A percentile compares a stretch with the other conserved stretches of the same genome.
Evolutionary conservation across 192 early-diverging fungal genomes (phyloP).

Genomic region (Backusella liffmaniae): DNA sequence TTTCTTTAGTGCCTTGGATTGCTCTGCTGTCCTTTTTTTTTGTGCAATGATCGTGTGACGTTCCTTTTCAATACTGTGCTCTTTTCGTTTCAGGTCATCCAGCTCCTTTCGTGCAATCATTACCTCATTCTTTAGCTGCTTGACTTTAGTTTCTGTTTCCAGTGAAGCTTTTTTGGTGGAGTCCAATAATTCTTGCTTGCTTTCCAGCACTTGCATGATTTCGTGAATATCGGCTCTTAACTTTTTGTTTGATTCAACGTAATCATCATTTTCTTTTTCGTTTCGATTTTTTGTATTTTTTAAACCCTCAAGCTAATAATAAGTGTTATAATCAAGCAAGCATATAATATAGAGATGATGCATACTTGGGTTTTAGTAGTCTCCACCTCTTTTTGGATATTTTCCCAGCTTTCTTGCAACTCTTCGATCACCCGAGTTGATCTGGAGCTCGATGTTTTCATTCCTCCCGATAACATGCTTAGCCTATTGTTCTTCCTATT

Average conservation of each 20-base stretch:
- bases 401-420: conserved; percentile 16
- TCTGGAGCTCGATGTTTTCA: conserved; percentile 1
- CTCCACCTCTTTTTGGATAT: conserved; percentile 11
- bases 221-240: conserved; percentile 27
- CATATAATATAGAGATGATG: neutral
- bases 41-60: conserved; percentile 10
- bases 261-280: conserved; percentile 14
- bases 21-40: conserved; percentile 11
- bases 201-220: conserved; percentile 34
- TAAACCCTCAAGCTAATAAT: neutral
- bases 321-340: neutral
- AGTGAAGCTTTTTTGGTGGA: conserved; percentile 19
- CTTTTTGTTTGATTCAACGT: conserved; percentile 24
- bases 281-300: conserved; percentile 6
- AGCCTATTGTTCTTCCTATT: neutral
- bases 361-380: conserved; percentile 14
- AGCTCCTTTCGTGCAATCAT: conserved; percentile 26
- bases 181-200: conserved; percentile 29
- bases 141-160: conserved; percentile 24
- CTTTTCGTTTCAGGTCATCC: conserved; percentile 24
- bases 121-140: conserved; percentile 27
- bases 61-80: conserved; percentile 17
- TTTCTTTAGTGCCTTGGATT: neutral
- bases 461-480: neutral
- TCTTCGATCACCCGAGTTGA: conserved; percentile 17